Base-by-base conservation (phyloP, 257 asterid species). In the Forsythia viridissima region DNA sequence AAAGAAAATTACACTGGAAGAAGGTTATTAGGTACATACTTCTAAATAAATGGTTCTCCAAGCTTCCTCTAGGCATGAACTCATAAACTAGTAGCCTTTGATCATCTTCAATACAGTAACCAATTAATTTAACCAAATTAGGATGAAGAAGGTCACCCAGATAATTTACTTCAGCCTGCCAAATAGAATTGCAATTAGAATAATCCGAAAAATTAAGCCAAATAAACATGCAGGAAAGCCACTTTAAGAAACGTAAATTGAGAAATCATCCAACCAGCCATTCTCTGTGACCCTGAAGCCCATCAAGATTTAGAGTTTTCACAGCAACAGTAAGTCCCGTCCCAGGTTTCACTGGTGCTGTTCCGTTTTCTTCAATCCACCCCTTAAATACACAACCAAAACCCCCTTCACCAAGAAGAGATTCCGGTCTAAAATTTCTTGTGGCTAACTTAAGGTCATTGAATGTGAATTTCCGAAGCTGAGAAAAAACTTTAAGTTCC, bases 211-310 rank as follows among this genome's bases (percentile, higher is more conserved):
- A 42, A 52, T 44, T 73, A 18, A 75, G 70, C 61, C 40, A 43
- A 39, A 44, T 9, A 63, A 18, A 40, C 30, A 85, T 9, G 65
- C 57, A 79, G 39, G 20, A 77, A 40, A 40, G 70, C 73, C 38
- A 75, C 41, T 66, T 61, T 43, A 12, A 76, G 69, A 16, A 43
- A 73, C 72, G 71, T 12, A 8, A 70, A 85, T 59, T n/a, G 79
- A 73, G 86, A 83, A 83, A 82, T 83, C 72, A 68, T 21, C 96
- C 16, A 71, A 95, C 99, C 99, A 95, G 96, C 99, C 99, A 95
- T 89, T 95, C 99, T 90, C 89, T 95, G 88, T 95, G 99, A 77
- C 99, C 99, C 95, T 95, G 99, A 83, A 93, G 91, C 66, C 99
- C 98, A 42, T 95, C 99, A 55, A 91, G 99, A 86, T 95, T 95